Conservation (phyloP, 108 stramenopile genomes). For the Skeletonema tropicum region DNA sequence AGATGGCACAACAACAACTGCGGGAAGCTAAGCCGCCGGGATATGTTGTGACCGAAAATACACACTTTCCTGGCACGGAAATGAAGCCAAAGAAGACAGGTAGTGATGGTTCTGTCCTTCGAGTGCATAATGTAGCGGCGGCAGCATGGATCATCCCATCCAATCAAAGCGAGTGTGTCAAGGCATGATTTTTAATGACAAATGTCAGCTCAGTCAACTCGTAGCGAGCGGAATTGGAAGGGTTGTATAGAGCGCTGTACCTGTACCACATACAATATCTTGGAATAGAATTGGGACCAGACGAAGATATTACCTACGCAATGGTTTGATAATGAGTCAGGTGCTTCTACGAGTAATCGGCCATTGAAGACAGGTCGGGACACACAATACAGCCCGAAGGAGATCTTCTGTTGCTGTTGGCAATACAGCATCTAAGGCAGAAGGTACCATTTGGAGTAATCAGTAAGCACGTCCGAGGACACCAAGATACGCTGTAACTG, state of each 20-base stretch:
- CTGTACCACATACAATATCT: constrained; percentile 17
- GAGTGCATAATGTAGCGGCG: not conserved
- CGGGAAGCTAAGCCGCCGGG: no score
- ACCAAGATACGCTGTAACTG: constrained; percentile 11
- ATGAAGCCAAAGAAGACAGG: not conserved
- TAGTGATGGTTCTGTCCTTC: constrained; percentile 9
- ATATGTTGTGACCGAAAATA: no score
- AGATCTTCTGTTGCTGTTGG: not conserved
- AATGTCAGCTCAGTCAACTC: not conserved
- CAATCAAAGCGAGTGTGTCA: not conserved
- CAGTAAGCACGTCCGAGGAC: constrained; percentile 2
- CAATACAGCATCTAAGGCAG: constrained; percentile 4
- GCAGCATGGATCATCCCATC: constrained; percentile 21
- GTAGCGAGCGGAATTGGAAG: constrained; percentile 2
- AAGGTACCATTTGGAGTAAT: not conserved
- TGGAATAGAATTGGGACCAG: not conserved
- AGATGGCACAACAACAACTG: no score
- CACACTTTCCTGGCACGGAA: no score
- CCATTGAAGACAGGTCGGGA: not conserved
- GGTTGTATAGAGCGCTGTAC: not conserved
- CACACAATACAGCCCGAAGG: not conserved
- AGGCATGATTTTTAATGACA: constrained; percentile 7
- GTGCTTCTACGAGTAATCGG: not conserved
- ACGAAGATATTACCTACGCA: not conserved
- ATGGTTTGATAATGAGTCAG: constrained; percentile 12